A percentile compares a stretch with the other conserved stretches of the same genome.
Conservation (phyloP, 208 protist genomes). For the Trypanosoma cruzi region DNA sequence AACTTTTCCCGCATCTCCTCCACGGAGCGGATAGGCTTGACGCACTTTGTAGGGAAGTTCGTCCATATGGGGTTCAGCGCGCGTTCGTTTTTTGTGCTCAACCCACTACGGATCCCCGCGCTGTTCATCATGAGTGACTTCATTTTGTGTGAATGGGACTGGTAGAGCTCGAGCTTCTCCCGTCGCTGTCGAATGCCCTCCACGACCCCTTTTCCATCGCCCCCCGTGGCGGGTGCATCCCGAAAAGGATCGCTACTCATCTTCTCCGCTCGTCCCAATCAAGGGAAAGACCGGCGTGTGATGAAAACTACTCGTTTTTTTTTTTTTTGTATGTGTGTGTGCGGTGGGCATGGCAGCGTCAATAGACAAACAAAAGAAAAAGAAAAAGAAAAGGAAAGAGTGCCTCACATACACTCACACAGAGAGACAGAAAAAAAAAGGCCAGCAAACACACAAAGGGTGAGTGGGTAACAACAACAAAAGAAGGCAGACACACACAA, state of each 20-base stretch:
- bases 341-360: too few relatives aligned
- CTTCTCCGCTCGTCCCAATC: too few relatives aligned
- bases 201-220: constrained; percentile 33
- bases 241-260: constrained; percentile 3
- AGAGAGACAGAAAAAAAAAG: constrained; percentile 9
- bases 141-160: constrained; percentile 83
- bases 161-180: constrained; percentile 73
- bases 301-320: too few relatives aligned
- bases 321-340: too few relatives aligned
- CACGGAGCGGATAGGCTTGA: constrained; percentile 56
- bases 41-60: constrained; percentile 72
- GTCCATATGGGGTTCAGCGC: constrained; percentile 72
- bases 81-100: constrained; percentile 47
- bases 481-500: constrained; percentile 4
- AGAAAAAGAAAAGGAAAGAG: too few relatives aligned
- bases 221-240: not conserved
- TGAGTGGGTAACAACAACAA: too few relatives aligned
- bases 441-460: too few relatives aligned
- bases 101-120: constrained; percentile 58
- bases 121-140: constrained; percentile 85
- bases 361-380: too few relatives aligned
- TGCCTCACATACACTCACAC: too few relatives aligned
- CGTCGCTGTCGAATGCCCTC: constrained; percentile 44
- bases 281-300: too few relatives aligned
- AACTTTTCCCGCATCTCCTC: constrained; percentile 79